Evolutionary conservation across 2,329 filamentous ascomycete species (phyloP).

Genomic region (Exophiala lecanii-corni): DNA sequence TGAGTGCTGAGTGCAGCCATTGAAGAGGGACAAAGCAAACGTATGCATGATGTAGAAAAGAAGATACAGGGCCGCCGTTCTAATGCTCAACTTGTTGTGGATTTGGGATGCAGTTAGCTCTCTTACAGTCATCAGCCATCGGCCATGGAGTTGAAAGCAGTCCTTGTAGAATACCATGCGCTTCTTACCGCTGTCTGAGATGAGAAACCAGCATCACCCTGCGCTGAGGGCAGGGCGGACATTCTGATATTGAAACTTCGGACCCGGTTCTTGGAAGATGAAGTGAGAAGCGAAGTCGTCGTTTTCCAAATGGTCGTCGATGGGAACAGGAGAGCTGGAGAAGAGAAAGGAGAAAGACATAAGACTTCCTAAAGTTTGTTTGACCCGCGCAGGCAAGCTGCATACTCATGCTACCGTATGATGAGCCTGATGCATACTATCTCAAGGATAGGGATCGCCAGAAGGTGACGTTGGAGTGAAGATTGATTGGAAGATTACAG

Average conservation of each 20-base stretch:
- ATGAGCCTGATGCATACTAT: too few species aligned
- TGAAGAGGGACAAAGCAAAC: too few species aligned
- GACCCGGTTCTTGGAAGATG: slow-evolving; percentile 15
- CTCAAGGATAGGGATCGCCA: too few species aligned
- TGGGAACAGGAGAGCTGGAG: slow-evolving; percentile 9
- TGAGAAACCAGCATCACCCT: slow-evolving; percentile 11
- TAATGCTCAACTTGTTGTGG: slow-evolving; percentile 15
- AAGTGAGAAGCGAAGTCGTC: slow-evolving; percentile 8
- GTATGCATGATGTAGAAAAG: too few species aligned
- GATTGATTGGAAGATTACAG: too few species aligned
- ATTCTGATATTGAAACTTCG: slow-evolving; percentile 15
- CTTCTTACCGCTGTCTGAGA: slow-evolving; percentile 8
- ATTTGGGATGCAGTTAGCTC: slow-evolving; percentile 13
- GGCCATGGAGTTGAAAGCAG: slow-evolving; percentile 13
- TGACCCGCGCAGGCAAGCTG: too few species aligned
- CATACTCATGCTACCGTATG: too few species aligned
- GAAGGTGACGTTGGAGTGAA: too few species aligned
- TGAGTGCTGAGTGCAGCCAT: too few species aligned
- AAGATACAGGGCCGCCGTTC: too few species aligned
- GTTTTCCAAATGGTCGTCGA: slow-evolving; percentile 4
- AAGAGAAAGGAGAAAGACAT: too few species aligned
- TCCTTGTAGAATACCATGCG: slow-evolving; percentile 14
- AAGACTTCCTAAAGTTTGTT: too few species aligned
- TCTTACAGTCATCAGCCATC: slow-evolving; percentile 10
- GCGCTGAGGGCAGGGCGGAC: slow-evolving; percentile 12